These are phyloP conservation scores for Phaseolus lunatus DNA, from an alignment of 306 rosid genomes.

Conservation along the genomic window DNA sequence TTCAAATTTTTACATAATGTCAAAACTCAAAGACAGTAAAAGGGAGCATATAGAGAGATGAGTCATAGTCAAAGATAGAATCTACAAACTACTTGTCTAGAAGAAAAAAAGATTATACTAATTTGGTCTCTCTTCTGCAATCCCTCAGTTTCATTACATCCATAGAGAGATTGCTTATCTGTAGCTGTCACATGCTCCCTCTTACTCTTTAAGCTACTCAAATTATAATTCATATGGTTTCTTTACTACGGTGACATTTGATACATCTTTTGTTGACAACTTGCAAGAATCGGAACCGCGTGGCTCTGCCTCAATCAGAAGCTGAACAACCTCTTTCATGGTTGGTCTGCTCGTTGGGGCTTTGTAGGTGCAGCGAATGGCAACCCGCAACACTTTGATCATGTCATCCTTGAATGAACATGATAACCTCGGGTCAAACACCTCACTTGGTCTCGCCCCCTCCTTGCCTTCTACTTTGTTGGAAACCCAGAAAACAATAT, in stretches of 20 bases:
- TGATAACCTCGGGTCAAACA: conserved; percentile 67
- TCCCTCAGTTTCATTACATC: conserved; percentile 38
- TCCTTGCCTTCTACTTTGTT: conserved; percentile 86
- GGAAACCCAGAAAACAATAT: conserved; percentile 85
- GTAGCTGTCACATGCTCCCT: conserved; percentile 36
- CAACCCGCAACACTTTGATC: conserved; percentile 74
- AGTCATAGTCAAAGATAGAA: conserved; percentile 48
- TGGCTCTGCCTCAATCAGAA: conserved; percentile 77
- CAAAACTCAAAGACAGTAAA: conserved; percentile 49
- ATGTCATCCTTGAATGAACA: conserved; percentile 70
- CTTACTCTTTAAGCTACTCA: conserved; percentile 38
- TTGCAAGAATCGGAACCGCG: conserved; percentile 58
- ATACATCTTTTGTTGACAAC: conserved; percentile 62
- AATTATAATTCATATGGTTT: conserved; percentile 49
- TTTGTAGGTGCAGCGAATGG: conserved; percentile 89
- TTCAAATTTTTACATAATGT: conserved; percentile 45
- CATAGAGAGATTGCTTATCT: conserved; percentile 45
- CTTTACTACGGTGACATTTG: conserved; percentile 56
- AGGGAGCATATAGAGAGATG: conserved; percentile 18
- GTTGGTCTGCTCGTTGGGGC: conserved; percentile 82
- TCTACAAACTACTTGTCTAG: conserved; percentile 58
- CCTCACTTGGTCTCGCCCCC: conserved; percentile 76
- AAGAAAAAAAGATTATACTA: conserved; percentile 38
- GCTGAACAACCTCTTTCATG: conserved; percentile 92
- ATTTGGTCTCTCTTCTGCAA: conserved; percentile 41